Evolutionary conservation across 768 basidiomycete genomes (phyloP).

Genomic region (Brasilioporus rufonigricans): DNA sequence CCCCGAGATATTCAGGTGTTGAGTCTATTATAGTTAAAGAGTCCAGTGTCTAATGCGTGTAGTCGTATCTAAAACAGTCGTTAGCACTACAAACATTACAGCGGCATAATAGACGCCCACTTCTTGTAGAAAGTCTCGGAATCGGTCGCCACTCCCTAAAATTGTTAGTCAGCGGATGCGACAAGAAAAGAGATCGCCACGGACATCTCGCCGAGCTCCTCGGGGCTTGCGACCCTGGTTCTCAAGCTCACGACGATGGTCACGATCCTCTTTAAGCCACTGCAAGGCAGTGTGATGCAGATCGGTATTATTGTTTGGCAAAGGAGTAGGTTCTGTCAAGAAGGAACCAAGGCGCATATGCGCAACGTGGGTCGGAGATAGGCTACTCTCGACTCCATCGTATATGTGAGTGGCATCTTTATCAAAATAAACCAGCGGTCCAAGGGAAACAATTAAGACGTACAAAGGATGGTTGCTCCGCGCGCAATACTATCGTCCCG

Average conservation of each 20-base stretch:
- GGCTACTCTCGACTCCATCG: constrained; percentile 66
- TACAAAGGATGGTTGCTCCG: constrained; percentile 85
- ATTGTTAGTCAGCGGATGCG: constrained; percentile 2
- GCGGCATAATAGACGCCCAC: constrained; percentile 39
- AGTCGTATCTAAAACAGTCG: constrained; percentile 44
- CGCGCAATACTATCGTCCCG: constrained; percentile 76
- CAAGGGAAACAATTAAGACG: constrained; percentile 23
- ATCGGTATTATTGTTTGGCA: constrained; percentile 49
- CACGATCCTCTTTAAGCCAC: constrained; percentile 87
- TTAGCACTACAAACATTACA: constrained; percentile 2
- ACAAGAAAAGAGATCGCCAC: constrained; percentile 18
- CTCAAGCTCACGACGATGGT: constrained; percentile 58
- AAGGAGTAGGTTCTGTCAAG: constrained; percentile 61
- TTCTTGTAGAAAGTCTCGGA: constrained; percentile 86
- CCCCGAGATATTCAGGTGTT: neutral
- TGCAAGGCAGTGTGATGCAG: constrained; percentile 75
- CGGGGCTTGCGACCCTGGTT: constrained; percentile 52
- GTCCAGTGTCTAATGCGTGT: constrained; percentile 37
- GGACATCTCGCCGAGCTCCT: constrained; percentile 60
- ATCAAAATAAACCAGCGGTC: constrained; percentile 3
- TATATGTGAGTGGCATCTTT: constrained; percentile 97
- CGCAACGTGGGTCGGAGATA: constrained; percentile 91
- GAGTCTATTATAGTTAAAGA: neutral
- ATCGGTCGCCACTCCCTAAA: constrained; percentile 61
- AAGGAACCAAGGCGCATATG: constrained; percentile 88